These are phyloP conservation scores for Arthrocladium fulminans DNA, from an alignment of 2,329 filamentous ascomycete genomes.

Conservation along the genomic window DNA sequence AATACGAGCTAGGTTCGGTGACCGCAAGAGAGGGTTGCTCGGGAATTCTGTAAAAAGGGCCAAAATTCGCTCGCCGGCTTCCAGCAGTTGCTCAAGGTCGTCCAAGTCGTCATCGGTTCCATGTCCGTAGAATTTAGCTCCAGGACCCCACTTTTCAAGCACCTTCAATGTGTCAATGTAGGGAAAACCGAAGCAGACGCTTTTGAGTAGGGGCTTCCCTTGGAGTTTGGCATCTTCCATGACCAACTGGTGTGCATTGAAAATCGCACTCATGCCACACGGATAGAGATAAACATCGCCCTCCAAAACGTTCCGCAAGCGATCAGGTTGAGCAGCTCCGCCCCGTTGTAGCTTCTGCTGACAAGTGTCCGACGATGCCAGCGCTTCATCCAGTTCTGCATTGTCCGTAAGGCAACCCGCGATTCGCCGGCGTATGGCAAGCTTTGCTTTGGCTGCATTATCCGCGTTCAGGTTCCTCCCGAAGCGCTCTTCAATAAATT, in stretches of 20 bases:
- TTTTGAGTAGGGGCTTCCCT: constrained; percentile 41
- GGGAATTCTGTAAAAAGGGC: constrained; percentile 93
- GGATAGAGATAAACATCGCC: constrained; percentile 85
- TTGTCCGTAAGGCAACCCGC: constrained; percentile 73
- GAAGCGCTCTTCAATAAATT: constrained; percentile 89
- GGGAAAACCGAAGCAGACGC: constrained; percentile 91
- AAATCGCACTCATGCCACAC: constrained; percentile 91
- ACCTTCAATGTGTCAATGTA: constrained; percentile 97
- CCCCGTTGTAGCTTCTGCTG: constrained; percentile 29
- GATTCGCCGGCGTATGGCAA: constrained; percentile 78
- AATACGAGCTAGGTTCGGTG: constrained; percentile 77
- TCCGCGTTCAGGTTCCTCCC: constrained; percentile 79
- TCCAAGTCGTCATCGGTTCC: constrained; percentile 71
- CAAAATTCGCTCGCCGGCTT: constrained; percentile 65
- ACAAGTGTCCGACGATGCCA: constrained; percentile 33
- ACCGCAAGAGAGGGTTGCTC: constrained; percentile 77
- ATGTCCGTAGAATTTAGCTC: constrained; percentile 78
- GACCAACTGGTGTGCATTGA: constrained; percentile 70
- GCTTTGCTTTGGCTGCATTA: constrained; percentile 70
- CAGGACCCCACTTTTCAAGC: constrained; percentile 85
- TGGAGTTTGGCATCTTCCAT: constrained; percentile 53
- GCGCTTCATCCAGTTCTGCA: constrained; percentile 54
- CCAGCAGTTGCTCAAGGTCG: constrained; percentile 65
- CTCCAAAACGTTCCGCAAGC: constrained; percentile 39
- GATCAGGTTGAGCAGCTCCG: constrained; percentile 20